phyloP scores from a whole-genome alignment of 495 filamentous ascomycete species.

The Annulohypoxylon maeteangense region DNA sequence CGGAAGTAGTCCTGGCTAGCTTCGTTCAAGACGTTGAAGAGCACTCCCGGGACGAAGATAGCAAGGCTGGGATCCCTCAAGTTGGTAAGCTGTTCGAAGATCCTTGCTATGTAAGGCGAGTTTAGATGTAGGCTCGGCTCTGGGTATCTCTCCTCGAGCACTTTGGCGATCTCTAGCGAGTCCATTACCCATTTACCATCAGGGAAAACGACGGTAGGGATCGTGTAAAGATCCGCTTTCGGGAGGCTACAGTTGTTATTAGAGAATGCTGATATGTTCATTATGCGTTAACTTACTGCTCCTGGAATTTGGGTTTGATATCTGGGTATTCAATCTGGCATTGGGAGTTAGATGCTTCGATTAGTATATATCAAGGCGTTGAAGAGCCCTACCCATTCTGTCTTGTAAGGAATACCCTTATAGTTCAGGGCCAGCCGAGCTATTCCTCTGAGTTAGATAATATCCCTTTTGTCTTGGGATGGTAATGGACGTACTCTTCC shows the following conservation, averaged over 20 bases:
- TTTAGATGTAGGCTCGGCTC: constrained; percentile 63
- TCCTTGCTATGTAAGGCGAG: constrained; percentile 51
- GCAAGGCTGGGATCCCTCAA: constrained; percentile 36
- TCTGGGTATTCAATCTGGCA: constrained; percentile 67
- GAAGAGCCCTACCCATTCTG: constrained; percentile 63
- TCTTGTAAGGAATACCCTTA: constrained; percentile 71
- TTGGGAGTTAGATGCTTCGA: background rate
- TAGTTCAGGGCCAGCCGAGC: constrained; percentile 69
- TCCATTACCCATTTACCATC: constrained; percentile 68
- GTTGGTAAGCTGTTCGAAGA: constrained; percentile 40
- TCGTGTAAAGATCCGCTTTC: constrained; percentile 56
- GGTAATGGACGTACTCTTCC: constrained; percentile 63
- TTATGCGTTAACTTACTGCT: constrained; percentile 50
- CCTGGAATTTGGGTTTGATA: constrained; percentile 59
- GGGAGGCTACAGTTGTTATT: constrained; percentile 49
- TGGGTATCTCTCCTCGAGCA: constrained; percentile 64
- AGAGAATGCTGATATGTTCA: background rate
- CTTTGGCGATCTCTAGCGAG: constrained; percentile 60
- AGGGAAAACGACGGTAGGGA: constrained; percentile 63
- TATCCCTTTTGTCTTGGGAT: background rate
- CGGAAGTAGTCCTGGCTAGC: constrained; percentile 58
- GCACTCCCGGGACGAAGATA: constrained; percentile 51
- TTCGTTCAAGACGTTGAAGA: constrained; percentile 52
- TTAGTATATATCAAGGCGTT: background rate
- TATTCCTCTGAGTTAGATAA: constrained; percentile 32